Conservation (phyloP, 2,329 filamentous ascomycete genomes). For the Aspergillus quadricinctus region DNA sequence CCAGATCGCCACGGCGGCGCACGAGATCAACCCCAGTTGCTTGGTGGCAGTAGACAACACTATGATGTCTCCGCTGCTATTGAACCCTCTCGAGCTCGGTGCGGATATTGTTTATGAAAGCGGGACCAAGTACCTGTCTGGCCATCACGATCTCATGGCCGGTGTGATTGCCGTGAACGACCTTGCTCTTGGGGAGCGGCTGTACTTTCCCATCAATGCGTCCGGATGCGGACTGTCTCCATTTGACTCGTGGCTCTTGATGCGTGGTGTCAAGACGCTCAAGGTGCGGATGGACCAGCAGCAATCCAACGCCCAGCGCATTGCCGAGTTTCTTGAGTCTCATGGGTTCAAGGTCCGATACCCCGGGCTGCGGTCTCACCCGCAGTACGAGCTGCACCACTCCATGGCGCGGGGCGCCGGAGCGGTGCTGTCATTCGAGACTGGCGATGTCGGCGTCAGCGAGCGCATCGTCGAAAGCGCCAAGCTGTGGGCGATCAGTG, state of each 20-base stretch:
- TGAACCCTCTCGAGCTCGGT: constrained; percentile 88
- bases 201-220: constrained; percentile 96
- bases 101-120: constrained; percentile 97
- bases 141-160: constrained; percentile 98
- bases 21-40: constrained; percentile 71
- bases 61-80: constrained; percentile 93
- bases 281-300: constrained; percentile 99
- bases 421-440: constrained; percentile 94
- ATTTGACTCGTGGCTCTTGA: constrained; percentile 92
- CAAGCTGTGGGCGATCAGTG: constrained; percentile 87
- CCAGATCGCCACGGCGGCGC: constrained; percentile 69
- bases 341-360: constrained; percentile 94
- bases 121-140: constrained; percentile 95
- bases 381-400: constrained; percentile 94
- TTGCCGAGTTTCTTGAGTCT: constrained; percentile 85
- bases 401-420: constrained; percentile 91
- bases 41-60: constrained; percentile 96
- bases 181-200: constrained; percentile 71
- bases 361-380: constrained; percentile 88
- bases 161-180: constrained; percentile 93
- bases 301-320: constrained; percentile 83
- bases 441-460: constrained; percentile 74
- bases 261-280: constrained; percentile 93
- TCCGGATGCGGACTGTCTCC: constrained; percentile 91
- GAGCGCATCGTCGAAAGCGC: constrained; percentile 94